Evolutionary conservation across 2,329 filamentous ascomycete genomes (phyloP).

Genomic region (Penicillium sp.): DNA sequence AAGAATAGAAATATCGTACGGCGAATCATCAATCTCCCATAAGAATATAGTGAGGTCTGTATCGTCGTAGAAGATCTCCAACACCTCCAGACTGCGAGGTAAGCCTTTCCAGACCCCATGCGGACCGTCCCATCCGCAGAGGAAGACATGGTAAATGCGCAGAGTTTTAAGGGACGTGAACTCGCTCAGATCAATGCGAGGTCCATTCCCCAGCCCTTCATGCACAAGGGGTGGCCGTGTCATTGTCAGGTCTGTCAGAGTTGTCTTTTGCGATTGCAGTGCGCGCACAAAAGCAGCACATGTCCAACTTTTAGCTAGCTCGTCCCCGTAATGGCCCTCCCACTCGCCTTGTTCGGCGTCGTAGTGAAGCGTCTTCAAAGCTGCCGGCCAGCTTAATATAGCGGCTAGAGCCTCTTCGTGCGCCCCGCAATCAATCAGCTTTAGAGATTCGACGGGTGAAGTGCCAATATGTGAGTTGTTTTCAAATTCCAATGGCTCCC

Average conservation of each 20-base stretch:
- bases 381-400: slow-evolving; percentile 17
- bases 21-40: not conserved
- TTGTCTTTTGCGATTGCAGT: slow-evolving; percentile 7
- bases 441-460: slow-evolving; percentile 9
- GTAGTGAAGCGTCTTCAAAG: slow-evolving; percentile 17
- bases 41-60: not conserved
- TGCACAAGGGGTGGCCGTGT: slow-evolving; percentile 1
- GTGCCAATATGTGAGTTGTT: slow-evolving; percentile 10
- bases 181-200: slow-evolving; percentile 11
- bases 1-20: not conserved
- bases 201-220: slow-evolving; percentile 9
- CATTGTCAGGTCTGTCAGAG: slow-evolving; percentile 10
- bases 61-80: slow-evolving; percentile 16
- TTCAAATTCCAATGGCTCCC: slow-evolving; percentile 2
- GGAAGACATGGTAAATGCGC: slow-evolving; percentile 13
- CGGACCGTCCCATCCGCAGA: slow-evolving; percentile 2
- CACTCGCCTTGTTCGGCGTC: slow-evolving; percentile 15
- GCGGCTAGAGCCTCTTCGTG: slow-evolving; percentile 15
- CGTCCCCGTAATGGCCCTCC: slow-evolving; percentile 3
- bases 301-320: slow-evolving; percentile 7
- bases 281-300: slow-evolving; percentile 16
- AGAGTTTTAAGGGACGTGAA: slow-evolving; percentile 8
- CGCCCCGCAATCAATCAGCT: slow-evolving; percentile 14
- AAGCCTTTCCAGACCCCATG: not conserved
- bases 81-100: slow-evolving; percentile 8